Percentiles rank a stretch among this genome's conserved stretches.
These are phyloP conservation scores for Pistacia atlantica DNA, from an alignment of 345 rosid genomes.

Conservation along the genomic window DNA sequence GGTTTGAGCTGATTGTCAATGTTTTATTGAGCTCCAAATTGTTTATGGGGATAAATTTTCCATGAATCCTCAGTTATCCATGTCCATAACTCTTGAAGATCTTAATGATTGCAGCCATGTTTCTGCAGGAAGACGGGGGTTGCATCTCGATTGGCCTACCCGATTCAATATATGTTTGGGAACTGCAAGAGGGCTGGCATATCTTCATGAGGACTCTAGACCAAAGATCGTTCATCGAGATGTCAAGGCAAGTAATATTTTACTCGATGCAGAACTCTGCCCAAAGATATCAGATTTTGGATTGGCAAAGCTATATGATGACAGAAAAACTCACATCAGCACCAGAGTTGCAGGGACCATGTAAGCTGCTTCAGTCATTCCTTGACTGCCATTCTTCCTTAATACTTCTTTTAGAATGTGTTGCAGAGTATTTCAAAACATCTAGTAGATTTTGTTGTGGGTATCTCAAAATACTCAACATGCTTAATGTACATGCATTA, in stretches of 20 bases:
- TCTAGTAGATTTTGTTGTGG: too few relatives aligned
- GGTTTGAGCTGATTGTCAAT: too few relatives aligned
- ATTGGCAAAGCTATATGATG: conserved; percentile 34
- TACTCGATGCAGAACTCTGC: conserved; percentile 30
- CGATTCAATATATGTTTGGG: conserved; percentile 29
- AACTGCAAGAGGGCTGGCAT: conserved; percentile 33
- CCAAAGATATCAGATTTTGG: conserved; percentile 42
- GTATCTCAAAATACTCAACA: too few relatives aligned
- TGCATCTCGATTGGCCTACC: too few relatives aligned
- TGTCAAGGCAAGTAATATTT: conserved; percentile 35
- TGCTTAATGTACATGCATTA: too few relatives aligned
- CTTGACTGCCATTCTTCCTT: neutral
- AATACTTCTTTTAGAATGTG: neutral
- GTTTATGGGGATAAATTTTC: too few relatives aligned
- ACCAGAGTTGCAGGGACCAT: conserved; percentile 32
- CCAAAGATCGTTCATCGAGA: conserved; percentile 39
- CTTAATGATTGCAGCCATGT: too few relatives aligned
- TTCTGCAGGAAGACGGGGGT: too few relatives aligned
- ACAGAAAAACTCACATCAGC: conserved; percentile 37
- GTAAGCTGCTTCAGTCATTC: conserved; percentile 18
- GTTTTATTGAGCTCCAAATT: too few relatives aligned
- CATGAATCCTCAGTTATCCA: too few relatives aligned
- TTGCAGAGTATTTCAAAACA: neutral
- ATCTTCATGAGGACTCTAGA: conserved; percentile 38
- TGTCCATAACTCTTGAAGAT: too few relatives aligned